These are phyloP conservation scores for Cladorrhinum sp. DNA, from an alignment of 2,329 filamentous ascomycete genomes.

Conservation along the genomic window DNA sequence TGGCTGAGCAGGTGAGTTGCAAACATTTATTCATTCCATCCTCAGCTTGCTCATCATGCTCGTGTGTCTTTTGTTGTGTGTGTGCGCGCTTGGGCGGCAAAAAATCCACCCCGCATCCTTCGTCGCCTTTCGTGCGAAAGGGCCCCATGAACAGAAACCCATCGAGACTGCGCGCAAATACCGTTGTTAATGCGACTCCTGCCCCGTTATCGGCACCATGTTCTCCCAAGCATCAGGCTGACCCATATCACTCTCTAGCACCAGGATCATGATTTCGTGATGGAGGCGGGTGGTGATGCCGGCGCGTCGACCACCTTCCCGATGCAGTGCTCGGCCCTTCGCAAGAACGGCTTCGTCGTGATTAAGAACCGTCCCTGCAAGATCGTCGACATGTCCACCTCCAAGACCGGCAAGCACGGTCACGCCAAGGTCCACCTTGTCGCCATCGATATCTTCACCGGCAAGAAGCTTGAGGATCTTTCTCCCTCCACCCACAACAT, in stretches of 20 bases:
- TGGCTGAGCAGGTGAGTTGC: conserved; percentile 45
- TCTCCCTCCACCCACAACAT: conserved; percentile 97
- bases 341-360: conserved; percentile 98
- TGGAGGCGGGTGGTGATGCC: conserved; percentile 68
- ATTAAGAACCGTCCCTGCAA: conserved; percentile 99
- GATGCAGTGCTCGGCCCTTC: conserved; percentile 99
- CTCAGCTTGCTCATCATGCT: conserved; percentile 9
- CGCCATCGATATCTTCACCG: conserved; percentile 97
- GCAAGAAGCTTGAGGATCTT: conserved; percentile 99
- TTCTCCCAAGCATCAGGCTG: not conserved
- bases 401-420: conserved; percentile 99
- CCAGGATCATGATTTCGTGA: conserved; percentile 74
- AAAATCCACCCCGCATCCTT: conserved; percentile 51
- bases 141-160: conserved; percentile 22
- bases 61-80: not conserved
- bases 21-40: conserved; percentile 2
- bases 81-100: conserved; percentile 28
- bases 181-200: not conserved
- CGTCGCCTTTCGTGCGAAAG: conserved; percentile 34
- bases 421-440: conserved; percentile 99
- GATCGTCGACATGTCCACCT: conserved; percentile 99
- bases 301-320: conserved; percentile 92
- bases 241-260: conserved; percentile 44
- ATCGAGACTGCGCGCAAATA: conserved; percentile 13
- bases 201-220: conserved; percentile 17